Evolutionary conservation across 768 basidiomycete species (phyloP).

Genomic region (Serendipita sp.): DNA sequence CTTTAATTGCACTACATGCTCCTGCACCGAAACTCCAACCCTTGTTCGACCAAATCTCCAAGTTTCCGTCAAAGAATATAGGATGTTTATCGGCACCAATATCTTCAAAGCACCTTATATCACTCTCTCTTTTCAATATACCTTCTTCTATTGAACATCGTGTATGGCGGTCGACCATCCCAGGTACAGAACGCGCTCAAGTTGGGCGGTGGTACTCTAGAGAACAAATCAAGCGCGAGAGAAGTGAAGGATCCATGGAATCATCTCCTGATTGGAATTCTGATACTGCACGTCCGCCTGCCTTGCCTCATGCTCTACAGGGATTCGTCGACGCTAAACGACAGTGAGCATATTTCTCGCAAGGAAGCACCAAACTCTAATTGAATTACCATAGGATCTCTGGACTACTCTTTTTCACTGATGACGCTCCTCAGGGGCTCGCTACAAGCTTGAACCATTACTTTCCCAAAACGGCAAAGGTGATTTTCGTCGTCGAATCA

Average conservation of each 20-base stretch:
- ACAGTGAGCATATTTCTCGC: background rate
- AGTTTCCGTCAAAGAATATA: background rate
- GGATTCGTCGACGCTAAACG: background rate
- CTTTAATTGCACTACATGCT: background rate
- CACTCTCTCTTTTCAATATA: background rate
- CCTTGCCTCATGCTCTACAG: background rate
- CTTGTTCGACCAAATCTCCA: background rate
- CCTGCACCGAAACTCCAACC: background rate
- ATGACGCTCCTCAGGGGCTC: slow-evolving; percentile 1
- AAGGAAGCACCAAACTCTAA: background rate
- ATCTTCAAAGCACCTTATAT: background rate
- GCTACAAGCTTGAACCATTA: background rate
- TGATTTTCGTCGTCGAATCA: background rate
- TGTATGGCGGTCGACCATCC: slow-evolving; percentile 36
- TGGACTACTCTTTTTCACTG: background rate
- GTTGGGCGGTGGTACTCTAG: slow-evolving; percentile 53
- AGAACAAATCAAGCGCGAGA: background rate
- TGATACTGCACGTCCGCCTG: background rate
- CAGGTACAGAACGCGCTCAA: slow-evolving; percentile 39
- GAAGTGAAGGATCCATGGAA: too few relatives aligned
- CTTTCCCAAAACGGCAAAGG: slow-evolving; percentile 6
- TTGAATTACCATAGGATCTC: background rate
- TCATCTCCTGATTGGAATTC: too few relatives aligned
- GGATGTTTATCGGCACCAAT: background rate
- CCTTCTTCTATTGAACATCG: background rate